Conservation (phyloP, 805 yeast species). For the Candida nonsorbophila region DNA sequence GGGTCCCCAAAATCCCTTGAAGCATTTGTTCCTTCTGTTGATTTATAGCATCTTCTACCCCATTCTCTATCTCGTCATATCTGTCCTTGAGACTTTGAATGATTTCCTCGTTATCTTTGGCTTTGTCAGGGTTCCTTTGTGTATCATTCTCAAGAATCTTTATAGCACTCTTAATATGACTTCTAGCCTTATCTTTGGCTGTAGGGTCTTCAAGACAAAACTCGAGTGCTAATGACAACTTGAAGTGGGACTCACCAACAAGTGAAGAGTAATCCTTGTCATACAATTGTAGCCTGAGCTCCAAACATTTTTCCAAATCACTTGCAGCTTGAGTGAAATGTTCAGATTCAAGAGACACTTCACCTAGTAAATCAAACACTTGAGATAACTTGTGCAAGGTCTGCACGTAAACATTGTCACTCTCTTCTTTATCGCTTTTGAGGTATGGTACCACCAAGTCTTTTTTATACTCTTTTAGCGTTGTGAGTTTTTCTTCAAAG, state of each 20-base stretch:
- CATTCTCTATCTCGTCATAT: slow-evolving; percentile 48
- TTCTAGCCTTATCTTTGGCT: slow-evolving; percentile 46
- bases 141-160: slow-evolving; percentile 34
- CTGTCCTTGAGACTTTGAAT: slow-evolving; percentile 54
- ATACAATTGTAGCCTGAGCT: slow-evolving; percentile 49
- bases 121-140: slow-evolving; percentile 32
- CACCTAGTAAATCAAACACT: slow-evolving; percentile 77
- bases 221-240: slow-evolving; percentile 74
- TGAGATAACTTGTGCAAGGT: slow-evolving; percentile 59
- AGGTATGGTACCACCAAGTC: slow-evolving; percentile 24
- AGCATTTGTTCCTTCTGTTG: slow-evolving; percentile 49
- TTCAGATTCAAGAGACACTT: slow-evolving; percentile 84
- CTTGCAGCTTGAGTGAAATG: slow-evolving; percentile 73
- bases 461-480: slow-evolving; percentile 1
- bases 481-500: slow-evolving; percentile 43
- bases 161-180: slow-evolving; percentile 51
- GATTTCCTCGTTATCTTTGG: slow-evolving; percentile 39
- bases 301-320: slow-evolving; percentile 59
- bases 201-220: slow-evolving; percentile 51
- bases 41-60: slow-evolving; percentile 44
- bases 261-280: slow-evolving; percentile 45
- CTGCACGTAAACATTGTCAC: slow-evolving; percentile 26
- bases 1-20: slow-evolving; percentile 50
- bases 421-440: slow-evolving; percentile 21
- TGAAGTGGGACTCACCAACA: slow-evolving; percentile 76